Conservation (phyloP, 768 basidiomycete genomes). For the Leccinellum albellum region DNA sequence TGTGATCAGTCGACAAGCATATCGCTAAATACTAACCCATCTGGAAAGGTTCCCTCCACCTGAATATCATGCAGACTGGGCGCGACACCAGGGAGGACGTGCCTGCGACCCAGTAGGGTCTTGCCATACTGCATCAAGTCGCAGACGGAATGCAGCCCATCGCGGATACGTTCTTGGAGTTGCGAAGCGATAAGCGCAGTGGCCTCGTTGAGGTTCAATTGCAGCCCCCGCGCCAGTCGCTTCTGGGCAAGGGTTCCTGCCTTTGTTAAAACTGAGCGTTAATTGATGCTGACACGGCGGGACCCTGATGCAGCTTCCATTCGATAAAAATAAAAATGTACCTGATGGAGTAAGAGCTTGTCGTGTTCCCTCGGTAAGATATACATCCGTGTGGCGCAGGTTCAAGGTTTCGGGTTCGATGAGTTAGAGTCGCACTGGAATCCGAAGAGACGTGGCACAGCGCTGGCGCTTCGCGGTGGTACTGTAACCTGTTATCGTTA, state of each 20-base stretch:
- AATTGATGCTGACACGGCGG: neutral
- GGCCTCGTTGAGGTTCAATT: slow-evolving; percentile 84
- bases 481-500: neutral
- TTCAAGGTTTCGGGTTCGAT: neutral
- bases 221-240: slow-evolving; percentile 88
- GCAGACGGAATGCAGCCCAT: slow-evolving; percentile 81
- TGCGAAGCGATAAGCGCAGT: slow-evolving; percentile 88
- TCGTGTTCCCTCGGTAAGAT: slow-evolving; percentile 15
- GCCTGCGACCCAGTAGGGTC: slow-evolving; percentile 77
- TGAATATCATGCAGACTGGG: slow-evolving; percentile 80
- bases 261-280: slow-evolving; percentile 33
- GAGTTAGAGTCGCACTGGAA: neutral
- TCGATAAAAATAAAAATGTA: slow-evolving; percentile 15
- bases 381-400: neutral
- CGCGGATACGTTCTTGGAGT: slow-evolving; percentile 90
- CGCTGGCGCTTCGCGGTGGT: neutral
- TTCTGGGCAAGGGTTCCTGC: slow-evolving; percentile 90
- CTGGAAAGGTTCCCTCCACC: slow-evolving; percentile 88
- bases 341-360: slow-evolving; percentile 73
- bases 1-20: neutral
- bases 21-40: slow-evolving; percentile 54
- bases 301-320: neutral
- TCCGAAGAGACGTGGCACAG: neutral
- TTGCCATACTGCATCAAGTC: slow-evolving; percentile 95
- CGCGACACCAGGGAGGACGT: slow-evolving; percentile 83